Percentiles rank a stretch among this genome's conserved stretches.
phyloP scores from a whole-genome alignment of 768 basidiomycete species.

The Pulveroboletus sp. region DNA sequence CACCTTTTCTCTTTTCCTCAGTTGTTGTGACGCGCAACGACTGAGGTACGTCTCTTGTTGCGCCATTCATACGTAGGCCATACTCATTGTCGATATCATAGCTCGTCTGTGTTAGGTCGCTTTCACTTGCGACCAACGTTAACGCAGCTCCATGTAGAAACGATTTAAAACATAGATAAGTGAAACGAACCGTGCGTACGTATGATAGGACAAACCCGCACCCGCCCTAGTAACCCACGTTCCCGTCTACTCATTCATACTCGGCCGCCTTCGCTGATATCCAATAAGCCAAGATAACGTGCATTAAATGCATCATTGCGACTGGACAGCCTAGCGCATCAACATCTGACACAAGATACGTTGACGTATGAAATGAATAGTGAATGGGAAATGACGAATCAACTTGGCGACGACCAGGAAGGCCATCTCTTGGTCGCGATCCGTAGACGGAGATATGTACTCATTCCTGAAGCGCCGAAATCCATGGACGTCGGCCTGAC shows the following conservation, averaged over 20 bases:
- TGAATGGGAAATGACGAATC: background rate
- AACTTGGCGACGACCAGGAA: constrained; percentile 2
- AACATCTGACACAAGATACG: too few relatives aligned
- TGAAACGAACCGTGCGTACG: background rate
- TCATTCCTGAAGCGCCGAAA: background rate
- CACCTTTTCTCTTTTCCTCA: too few relatives aligned
- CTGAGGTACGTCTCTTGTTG: too few relatives aligned
- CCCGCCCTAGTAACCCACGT: too few relatives aligned
- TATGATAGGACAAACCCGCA: background rate
- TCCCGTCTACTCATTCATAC: background rate
- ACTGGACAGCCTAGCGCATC: background rate
- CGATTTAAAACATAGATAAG: background rate
- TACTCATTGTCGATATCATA: too few relatives aligned
- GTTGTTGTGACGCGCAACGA: too few relatives aligned
- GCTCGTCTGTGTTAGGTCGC: too few relatives aligned
- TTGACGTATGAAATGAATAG: background rate
- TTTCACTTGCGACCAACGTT: too few relatives aligned
- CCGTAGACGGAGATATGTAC: too few relatives aligned
- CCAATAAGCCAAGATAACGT: background rate
- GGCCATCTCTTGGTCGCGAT: background rate
- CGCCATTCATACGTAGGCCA: too few relatives aligned
- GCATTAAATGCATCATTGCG: background rate
- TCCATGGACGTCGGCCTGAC: background rate
- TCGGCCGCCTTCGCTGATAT: background rate
- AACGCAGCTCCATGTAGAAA: too few relatives aligned